A percentile compares a stretch with the other conserved stretches of the same genome.
phyloP scores from a whole-genome alignment of 2,329 filamentous ascomycete species.

The Trichoderma atrobrunneum region DNA sequence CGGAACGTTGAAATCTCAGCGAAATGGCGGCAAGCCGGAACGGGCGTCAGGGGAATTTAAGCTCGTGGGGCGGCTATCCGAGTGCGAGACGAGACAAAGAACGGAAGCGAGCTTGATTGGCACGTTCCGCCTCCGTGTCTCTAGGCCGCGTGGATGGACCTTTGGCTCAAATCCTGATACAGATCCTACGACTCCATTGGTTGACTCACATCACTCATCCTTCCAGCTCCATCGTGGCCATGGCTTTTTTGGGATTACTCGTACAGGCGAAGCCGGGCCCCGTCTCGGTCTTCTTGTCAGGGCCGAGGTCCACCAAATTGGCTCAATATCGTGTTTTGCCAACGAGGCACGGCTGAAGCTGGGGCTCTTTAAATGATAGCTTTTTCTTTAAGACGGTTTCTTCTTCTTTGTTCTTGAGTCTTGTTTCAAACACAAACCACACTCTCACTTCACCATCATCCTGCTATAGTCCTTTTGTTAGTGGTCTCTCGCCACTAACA shows the following conservation, averaged over 20 bases:
- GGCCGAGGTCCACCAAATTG: slow-evolving; percentile 15
- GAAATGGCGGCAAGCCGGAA: not conserved
- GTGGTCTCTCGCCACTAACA: slow-evolving; percentile 5
- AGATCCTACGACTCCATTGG: slow-evolving; percentile 7
- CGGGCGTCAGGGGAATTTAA: slow-evolving; percentile 16
- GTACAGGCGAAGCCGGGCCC: not conserved
- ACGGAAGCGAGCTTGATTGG: not conserved
- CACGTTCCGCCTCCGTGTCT: not conserved
- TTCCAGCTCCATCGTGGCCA: slow-evolving; percentile 4
- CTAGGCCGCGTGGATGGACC: slow-evolving; percentile 1
- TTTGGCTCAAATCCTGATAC: not conserved
- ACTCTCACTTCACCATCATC: not conserved
- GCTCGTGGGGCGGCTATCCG: slow-evolving; percentile 12
- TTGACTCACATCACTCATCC: not conserved
- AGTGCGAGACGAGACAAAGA: slow-evolving; percentile 2
- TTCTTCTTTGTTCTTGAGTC: not conserved
- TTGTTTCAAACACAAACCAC: not conserved
- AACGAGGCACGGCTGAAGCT: not conserved
- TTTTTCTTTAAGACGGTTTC: not conserved
- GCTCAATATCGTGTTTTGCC: not conserved
- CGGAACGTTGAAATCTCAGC: not conserved
- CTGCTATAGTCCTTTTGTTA: not conserved
- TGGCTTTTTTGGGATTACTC: not conserved
- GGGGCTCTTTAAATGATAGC: not conserved
- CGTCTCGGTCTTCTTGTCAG: slow-evolving; percentile 10